A percentile compares a stretch with the other conserved stretches of the same genome.
Conservation (phyloP, 441 rosid genomes). For the Pelargonium cotyledonis region DNA sequence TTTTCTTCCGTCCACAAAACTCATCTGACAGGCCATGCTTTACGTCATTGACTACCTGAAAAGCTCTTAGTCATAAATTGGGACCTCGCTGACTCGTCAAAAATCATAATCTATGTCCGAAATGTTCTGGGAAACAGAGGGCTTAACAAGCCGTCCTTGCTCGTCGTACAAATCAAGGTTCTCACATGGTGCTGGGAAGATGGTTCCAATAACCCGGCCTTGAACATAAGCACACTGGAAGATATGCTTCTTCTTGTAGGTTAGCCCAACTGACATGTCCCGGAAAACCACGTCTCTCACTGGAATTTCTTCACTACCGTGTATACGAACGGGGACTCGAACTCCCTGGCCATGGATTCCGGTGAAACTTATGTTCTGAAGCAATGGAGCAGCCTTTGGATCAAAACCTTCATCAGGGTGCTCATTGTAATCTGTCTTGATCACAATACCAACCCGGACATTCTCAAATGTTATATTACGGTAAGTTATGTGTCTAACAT, state of each 20-base stretch:
- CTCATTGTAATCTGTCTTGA: constrained; percentile 93
- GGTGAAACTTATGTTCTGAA: constrained; percentile 54
- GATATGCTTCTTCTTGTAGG: constrained; percentile 88
- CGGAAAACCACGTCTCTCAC: constrained; percentile 64
- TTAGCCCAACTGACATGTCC: constrained; percentile 70
- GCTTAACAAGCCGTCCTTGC: constrained; percentile 53
- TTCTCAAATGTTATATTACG: constrained; percentile 70
- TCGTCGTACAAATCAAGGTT: constrained; percentile 75
- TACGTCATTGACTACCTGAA: no score
- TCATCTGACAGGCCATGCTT: no score
- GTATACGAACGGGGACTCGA: constrained; percentile 86
- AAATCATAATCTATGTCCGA: constrained; percentile 81
- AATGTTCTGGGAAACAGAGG: constrained; percentile 47
- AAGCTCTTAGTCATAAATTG: no score
- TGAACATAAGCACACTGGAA: constrained; percentile 83
- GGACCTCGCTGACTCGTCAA: constrained; percentile 17
- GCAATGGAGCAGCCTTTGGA: constrained; percentile 56
- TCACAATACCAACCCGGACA: constrained; percentile 83
- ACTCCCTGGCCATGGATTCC: constrained; percentile 82
- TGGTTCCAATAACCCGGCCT: constrained; percentile 69
- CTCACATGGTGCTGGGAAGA: constrained; percentile 81
- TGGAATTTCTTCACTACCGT: constrained; percentile 76
- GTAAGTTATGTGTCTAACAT: constrained; percentile 55
- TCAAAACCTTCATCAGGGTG: constrained; percentile 75
- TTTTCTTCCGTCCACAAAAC: no score